A percentile compares a stretch with the other conserved stretches of the same genome.
Evolutionary conservation across 139 green algal genomes (phyloP).

Genomic region (Chlorella sp.): DNA sequence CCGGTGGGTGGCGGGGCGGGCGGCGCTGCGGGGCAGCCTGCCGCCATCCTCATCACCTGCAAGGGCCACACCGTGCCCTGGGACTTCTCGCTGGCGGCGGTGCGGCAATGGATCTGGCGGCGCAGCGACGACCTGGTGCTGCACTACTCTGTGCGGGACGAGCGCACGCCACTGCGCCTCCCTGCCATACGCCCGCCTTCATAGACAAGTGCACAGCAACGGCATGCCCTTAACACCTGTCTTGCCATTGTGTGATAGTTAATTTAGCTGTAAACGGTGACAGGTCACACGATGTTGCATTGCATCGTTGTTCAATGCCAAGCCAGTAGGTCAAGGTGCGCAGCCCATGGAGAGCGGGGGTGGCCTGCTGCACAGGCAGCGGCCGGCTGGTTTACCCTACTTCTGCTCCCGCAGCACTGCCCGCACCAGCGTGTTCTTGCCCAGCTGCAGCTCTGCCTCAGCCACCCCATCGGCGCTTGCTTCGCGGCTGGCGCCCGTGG

Average conservation of each 20-base stretch:
- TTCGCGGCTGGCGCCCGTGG: constrained; percentile 13
- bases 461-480: not conserved
- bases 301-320: not conserved
- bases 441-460: not conserved
- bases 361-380: too few species aligned
- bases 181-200: constrained; percentile 47
- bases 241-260: not conserved
- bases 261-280: too few species aligned
- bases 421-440: constrained; percentile 45
- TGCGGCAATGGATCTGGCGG: constrained; percentile 92
- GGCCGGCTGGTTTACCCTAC: not conserved
- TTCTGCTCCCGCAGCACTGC: constrained; percentile 8
- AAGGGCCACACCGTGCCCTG: constrained; percentile 81
- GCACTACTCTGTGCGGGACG: constrained; percentile 61
- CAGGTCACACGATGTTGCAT: not conserved
- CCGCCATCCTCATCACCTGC: constrained; percentile 56
- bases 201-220: not conserved
- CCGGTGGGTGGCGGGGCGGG: constrained; percentile 45
- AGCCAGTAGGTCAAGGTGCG: not conserved
- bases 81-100: constrained; percentile 83
- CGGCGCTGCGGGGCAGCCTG: not conserved
- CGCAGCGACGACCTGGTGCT: constrained; percentile 86
- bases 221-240: not conserved
- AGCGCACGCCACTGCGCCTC: constrained; percentile 42
- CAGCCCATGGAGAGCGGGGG: not conserved